Evolutionary conservation across 768 basidiomycete genomes (phyloP).

Genomic region (Kwoniella dejecticola): DNA sequence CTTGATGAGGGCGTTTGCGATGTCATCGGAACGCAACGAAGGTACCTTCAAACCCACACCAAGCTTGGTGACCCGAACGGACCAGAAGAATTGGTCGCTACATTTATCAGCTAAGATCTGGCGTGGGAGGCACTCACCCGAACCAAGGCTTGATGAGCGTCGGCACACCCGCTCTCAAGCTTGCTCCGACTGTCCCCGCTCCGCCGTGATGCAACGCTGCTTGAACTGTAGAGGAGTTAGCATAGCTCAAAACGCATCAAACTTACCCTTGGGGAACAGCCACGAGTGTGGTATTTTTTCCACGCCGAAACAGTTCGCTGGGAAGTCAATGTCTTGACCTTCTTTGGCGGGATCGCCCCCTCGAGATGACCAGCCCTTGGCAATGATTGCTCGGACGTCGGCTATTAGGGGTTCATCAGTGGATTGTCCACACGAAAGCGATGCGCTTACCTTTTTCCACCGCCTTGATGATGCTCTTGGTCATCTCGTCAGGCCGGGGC

Average conservation of each 20-base stretch:
- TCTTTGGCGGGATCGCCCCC: slow-evolving; percentile 54
- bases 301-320: slow-evolving; percentile 57
- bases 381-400: slow-evolving; percentile 68
- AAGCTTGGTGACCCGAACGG: slow-evolving; percentile 65
- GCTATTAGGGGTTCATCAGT: slow-evolving; percentile 53
- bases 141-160: slow-evolving; percentile 74
- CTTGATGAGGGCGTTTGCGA: slow-evolving; percentile 62
- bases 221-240: slow-evolving; percentile 67
- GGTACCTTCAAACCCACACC: slow-evolving; percentile 64
- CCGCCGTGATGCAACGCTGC: slow-evolving; percentile 71
- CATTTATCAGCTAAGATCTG: slow-evolving; percentile 14
- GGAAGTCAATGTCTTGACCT: slow-evolving; percentile 60
- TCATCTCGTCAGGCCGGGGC: slow-evolving; percentile 63
- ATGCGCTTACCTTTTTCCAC: slow-evolving; percentile 61
- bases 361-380: slow-evolving; percentile 69
- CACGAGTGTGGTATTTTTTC: slow-evolving; percentile 68
- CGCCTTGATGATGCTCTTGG: slow-evolving; percentile 64
- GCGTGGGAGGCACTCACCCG: slow-evolving; percentile 55
- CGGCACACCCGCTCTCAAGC: slow-evolving; percentile 65
- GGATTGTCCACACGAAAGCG: too few relatives aligned
- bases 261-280: slow-evolving; percentile 60
- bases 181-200: slow-evolving; percentile 71
- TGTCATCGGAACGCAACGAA: slow-evolving; percentile 59
- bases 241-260: slow-evolving; percentile 43
- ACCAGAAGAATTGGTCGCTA: slow-evolving; percentile 68